A percentile compares a stretch with the other conserved stretches of the same genome.
Conservation (phyloP, 345 rosid species). For the Eucalyptus cladocalyx region DNA sequence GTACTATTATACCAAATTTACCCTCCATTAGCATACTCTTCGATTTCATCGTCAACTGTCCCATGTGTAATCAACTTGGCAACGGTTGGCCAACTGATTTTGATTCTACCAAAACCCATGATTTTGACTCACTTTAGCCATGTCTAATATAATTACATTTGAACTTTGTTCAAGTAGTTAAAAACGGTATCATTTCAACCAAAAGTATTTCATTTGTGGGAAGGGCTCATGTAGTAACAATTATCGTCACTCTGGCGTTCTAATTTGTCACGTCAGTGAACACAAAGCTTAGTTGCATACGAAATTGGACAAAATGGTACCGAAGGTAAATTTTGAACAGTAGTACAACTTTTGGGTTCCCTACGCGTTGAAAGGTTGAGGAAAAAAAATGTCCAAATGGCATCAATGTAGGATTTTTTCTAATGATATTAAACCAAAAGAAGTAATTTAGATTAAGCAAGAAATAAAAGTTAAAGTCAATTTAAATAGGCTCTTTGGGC, state of each 20-base stretch:
- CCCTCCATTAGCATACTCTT: not conserved
- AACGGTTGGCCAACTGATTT: not conserved
- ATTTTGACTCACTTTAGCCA: not conserved
- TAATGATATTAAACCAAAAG: not conserved
- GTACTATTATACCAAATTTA: not conserved
- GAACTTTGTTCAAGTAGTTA: not conserved
- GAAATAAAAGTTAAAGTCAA: not conserved
- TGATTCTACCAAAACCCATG: not conserved
- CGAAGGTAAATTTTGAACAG: not conserved
- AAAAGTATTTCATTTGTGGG: not conserved
- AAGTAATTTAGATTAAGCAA: not conserved
- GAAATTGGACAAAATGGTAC: not conserved
- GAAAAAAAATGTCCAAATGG: not conserved
- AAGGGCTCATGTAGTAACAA: not conserved
- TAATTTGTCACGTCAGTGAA: not conserved
- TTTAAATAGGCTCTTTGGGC: not conserved
- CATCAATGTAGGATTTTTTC: not conserved
- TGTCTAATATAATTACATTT: not conserved
- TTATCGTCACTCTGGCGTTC: not conserved
- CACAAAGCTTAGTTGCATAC: not conserved
- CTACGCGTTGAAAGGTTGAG: not conserved
- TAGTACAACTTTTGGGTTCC: not conserved
- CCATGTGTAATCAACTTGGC: not conserved
- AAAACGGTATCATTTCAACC: not conserved
- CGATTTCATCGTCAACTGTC: not conserved